phyloP scores from a whole-genome alignment of 495 filamentous ascomycete genomes.

The Ramalina intermedia region DNA sequence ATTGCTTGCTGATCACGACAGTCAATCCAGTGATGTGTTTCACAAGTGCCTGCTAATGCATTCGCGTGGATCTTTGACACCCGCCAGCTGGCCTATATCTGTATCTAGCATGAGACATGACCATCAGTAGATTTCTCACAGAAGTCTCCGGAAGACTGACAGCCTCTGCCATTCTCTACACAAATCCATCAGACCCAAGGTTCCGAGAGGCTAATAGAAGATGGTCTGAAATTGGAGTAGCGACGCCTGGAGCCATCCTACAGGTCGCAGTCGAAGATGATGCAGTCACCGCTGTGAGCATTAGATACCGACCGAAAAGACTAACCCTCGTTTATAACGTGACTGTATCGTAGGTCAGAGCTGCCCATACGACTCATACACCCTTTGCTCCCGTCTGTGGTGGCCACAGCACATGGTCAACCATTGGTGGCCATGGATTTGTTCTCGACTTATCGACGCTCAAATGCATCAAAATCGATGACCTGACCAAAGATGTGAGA shows the following conservation, averaged over 20 bases:
- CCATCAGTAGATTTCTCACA: too few relatives aligned
- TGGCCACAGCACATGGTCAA: constrained; percentile 24
- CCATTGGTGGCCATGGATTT: constrained; percentile 15
- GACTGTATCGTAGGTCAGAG: constrained; percentile 9
- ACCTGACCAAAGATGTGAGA: constrained; percentile 8
- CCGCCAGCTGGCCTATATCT: too few relatives aligned
- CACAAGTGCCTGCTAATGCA: too few relatives aligned
- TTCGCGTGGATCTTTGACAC: too few relatives aligned
- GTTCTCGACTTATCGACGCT: constrained; percentile 22
- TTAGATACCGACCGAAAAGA: not conserved
- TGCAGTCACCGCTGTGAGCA: constrained; percentile 1
- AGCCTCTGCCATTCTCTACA: too few relatives aligned
- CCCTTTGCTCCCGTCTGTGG: constrained; percentile 23
- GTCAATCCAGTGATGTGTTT: too few relatives aligned
- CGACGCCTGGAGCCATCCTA: constrained; percentile 16
- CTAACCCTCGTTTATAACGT: not conserved
- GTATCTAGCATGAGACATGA: too few relatives aligned
- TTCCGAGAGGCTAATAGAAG: not conserved
- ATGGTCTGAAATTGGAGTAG: constrained; percentile 15
- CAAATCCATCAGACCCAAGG: not conserved
- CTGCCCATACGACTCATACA: constrained; percentile 9
- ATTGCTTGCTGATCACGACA: too few relatives aligned
- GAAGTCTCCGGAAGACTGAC: too few relatives aligned
- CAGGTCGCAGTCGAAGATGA: constrained; percentile 11
- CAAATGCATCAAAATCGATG: constrained; percentile 16